phyloP scores from a whole-genome alignment of 2,329 filamentous ascomycete species.

The Colletotrichum graminicola region DNA sequence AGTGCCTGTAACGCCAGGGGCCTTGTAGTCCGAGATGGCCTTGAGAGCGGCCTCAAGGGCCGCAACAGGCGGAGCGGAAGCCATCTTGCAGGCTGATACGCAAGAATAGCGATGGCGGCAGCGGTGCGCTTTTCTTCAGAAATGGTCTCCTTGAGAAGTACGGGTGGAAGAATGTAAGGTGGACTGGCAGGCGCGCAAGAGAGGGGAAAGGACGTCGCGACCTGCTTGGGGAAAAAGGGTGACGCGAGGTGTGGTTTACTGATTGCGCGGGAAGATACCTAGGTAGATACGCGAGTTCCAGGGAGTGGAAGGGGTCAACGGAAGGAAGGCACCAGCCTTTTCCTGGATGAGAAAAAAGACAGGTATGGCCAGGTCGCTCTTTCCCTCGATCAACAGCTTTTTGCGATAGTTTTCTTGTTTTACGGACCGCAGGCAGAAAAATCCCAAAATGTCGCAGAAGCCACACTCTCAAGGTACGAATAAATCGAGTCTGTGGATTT shows the following conservation, averaged over 20 bases:
- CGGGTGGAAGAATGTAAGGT: slow-evolving; percentile 18
- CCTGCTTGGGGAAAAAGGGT: neutral
- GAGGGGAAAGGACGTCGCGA: slow-evolving; percentile 3
- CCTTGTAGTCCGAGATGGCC: slow-evolving; percentile 90
- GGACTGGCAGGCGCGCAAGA: slow-evolving; percentile 25
- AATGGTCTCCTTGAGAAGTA: slow-evolving; percentile 24
- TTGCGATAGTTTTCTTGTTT: slow-evolving; percentile 22
- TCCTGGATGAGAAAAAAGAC: slow-evolving; percentile 13
- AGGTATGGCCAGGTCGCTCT: slow-evolving; percentile 25
- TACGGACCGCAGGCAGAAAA: slow-evolving; percentile 36
- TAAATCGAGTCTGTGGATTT: slow-evolving; percentile 30
- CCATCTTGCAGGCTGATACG: slow-evolving; percentile 63
- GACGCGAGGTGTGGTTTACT: slow-evolving; percentile 35
- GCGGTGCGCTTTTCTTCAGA: slow-evolving; percentile 18
- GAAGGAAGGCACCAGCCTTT: slow-evolving; percentile 14
- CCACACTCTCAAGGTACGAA: slow-evolving; percentile 39
- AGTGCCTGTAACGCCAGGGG: slow-evolving; percentile 92
- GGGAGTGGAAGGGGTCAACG: slow-evolving; percentile 26
- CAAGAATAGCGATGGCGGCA: slow-evolving; percentile 24
- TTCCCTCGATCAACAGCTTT: slow-evolving; percentile 30
- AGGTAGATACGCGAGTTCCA: slow-evolving; percentile 31
- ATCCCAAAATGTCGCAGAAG: slow-evolving; percentile 27
- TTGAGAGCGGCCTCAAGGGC: slow-evolving; percentile 92
- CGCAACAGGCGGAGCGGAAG: slow-evolving; percentile 78
- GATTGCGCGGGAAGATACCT: slow-evolving; percentile 28